These are phyloP conservation scores for Dianthus caryophyllus DNA, from an alignment of 148 eudicot species.

Conservation along the genomic window DNA sequence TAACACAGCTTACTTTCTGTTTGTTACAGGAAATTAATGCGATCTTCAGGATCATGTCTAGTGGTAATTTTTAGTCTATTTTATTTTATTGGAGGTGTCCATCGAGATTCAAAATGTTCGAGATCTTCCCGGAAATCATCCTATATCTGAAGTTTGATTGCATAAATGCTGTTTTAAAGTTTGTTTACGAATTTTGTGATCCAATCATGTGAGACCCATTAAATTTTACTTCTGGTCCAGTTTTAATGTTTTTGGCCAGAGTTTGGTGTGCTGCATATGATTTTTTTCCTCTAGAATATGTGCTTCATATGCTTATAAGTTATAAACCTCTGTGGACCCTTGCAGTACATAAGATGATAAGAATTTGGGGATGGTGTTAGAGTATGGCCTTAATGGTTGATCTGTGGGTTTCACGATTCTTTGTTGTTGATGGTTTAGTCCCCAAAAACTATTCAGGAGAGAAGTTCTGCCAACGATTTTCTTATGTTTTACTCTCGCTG, in stretches of 20 bases:
- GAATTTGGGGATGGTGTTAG: neutral
- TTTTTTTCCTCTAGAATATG: neutral
- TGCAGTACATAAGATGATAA: neutral
- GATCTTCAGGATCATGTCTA: conserved; percentile 16
- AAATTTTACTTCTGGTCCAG: neutral
- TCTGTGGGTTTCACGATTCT: neutral
- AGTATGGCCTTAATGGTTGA: neutral
- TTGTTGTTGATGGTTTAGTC: neutral
- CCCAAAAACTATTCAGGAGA: neutral
- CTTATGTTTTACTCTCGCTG: neutral
- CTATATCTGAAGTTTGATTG: neutral
- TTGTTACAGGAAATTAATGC: conserved; percentile 19
- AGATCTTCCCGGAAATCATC: neutral
- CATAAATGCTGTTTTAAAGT: neutral
- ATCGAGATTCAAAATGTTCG: neutral
- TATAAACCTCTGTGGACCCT: no score
- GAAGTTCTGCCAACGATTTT: neutral
- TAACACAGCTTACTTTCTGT: neutral
- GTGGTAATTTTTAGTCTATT: conserved; percentile 16
- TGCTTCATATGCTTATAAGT: neutral
- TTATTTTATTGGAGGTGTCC: neutral
- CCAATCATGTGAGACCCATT: neutral
- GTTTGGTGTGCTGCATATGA: neutral
- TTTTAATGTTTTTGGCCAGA: neutral
- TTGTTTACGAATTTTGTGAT: neutral